Conservation (phyloP, 495 filamentous ascomycete species). For the Amphirosellinia nigrospora region DNA sequence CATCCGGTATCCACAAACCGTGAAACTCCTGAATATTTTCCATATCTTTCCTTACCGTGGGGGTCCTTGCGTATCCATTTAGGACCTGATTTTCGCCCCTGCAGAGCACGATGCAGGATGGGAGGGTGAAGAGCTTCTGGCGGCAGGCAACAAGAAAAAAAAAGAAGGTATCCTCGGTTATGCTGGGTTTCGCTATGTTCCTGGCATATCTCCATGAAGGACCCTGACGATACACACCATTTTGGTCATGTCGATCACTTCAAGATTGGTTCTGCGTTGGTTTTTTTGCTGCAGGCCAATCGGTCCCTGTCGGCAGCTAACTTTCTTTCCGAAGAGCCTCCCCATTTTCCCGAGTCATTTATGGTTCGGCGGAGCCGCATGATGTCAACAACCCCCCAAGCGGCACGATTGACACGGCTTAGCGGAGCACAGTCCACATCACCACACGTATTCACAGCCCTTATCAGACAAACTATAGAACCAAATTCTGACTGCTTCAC, state of each 20-base stretch:
- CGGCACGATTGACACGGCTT: conserved; percentile 17
- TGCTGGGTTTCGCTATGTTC: background rate
- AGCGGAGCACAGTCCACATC: conserved; percentile 11
- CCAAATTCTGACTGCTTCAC: conserved; percentile 25
- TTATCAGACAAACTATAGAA: background rate
- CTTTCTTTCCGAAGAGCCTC: conserved; percentile 16
- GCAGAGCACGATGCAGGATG: background rate
- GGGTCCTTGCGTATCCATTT: background rate
- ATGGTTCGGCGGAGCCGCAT: conserved; percentile 25
- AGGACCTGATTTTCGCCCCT: conserved; percentile 9
- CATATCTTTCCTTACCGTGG: background rate
- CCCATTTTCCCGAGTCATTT: conserved; percentile 21
- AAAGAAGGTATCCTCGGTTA: background rate
- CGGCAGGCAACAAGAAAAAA: background rate
- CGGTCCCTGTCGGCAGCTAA: conserved; percentile 6
- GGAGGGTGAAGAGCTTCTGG: background rate
- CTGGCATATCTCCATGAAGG: background rate
- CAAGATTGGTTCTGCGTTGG: conserved; percentile 10
- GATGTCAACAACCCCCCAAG: conserved; percentile 22
- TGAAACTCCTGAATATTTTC: background rate
- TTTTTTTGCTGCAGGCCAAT: conserved; percentile 1
- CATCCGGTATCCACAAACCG: conserved; percentile 20
- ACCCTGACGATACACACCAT: conserved; percentile 16
- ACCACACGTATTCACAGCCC: conserved; percentile 9
- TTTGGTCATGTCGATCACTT: conserved; percentile 12